Evolutionary conservation across 805 yeast species (phyloP), one percentile per base, ranked within the genome.

Genomic region (Wickerhamiella dianesei): DNA sequence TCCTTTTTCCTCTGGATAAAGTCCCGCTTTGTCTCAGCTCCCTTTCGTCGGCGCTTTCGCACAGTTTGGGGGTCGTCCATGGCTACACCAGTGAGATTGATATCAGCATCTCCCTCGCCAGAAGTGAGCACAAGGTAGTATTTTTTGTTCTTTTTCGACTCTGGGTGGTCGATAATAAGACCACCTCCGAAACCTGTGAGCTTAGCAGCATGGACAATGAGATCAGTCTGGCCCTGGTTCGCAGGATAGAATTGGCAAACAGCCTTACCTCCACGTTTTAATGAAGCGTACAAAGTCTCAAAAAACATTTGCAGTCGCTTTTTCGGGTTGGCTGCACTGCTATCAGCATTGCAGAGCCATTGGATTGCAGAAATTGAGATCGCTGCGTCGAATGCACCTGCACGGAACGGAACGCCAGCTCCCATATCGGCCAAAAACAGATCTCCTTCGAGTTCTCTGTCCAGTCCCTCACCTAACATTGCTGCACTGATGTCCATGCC

Each of bases 161-260:
- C 96, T 3, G 95, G 94, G 51, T 88, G 89, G 64, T 92, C 98
- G 36, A 89, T 75, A 20, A 92, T 87, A 54, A 89, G 71, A 52
- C 98, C 98, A 59, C 98, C 96, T 48, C 86, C 89, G 63, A 92
- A 92, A 1, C 98, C 98, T 0, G 96, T 81, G 4, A 82, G 79
- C 64, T 87, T 89, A 8, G 98, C 97, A 20, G 95, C 83, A 37
- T 73, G 72, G 46, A 84, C 68, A 25, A 92, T 85, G 43, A 76
- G 73, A 50, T 84, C 82, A 8, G 80, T 78, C 64, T 92, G 97
- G 29, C 71, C 74, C 53, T 92, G 96, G 64, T 87, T 83, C 62
- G 79, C 77, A 9, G 98, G 98, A 65, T 92, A 92, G 62, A 89
- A 92, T 65, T 92, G 98, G 18, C 95, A 96, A 21, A 85, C 96